Conservation (phyloP, 495 filamentous ascomycete species). For the Neurospora sp. region DNA sequence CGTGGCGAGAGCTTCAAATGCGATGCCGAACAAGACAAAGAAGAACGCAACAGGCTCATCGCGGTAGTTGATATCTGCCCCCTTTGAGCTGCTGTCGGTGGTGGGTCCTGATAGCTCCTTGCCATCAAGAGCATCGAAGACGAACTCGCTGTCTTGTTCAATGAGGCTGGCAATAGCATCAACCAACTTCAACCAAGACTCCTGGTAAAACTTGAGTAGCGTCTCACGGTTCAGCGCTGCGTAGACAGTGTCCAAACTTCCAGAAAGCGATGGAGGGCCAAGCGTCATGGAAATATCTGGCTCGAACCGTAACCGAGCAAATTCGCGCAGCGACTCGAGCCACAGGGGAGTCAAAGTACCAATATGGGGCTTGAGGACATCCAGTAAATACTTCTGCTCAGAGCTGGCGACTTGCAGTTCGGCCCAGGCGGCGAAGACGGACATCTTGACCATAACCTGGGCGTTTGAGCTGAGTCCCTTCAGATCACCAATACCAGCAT, state of each 20-base stretch:
- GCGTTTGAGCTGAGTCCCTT: slow-evolving; percentile 92
- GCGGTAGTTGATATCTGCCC: slow-evolving; percentile 84
- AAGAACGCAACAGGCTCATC: slow-evolving; percentile 98
- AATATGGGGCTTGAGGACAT: slow-evolving; percentile 86
- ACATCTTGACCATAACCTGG: slow-evolving; percentile 95
- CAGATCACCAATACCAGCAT: slow-evolving; percentile 83
- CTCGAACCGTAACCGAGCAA: slow-evolving; percentile 87
- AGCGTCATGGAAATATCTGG: slow-evolving; percentile 88
- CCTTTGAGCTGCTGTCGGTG: slow-evolving; percentile 39
- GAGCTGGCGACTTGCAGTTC: slow-evolving; percentile 92
- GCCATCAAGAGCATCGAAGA: slow-evolving; percentile 91
- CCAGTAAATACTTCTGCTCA: slow-evolving; percentile 79
- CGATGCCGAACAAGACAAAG: slow-evolving; percentile 93
- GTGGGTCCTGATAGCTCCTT: slow-evolving; percentile 50
- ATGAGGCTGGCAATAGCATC: slow-evolving; percentile 97
- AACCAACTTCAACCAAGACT: slow-evolving; percentile 91
- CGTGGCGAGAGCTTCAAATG: slow-evolving; percentile 86
- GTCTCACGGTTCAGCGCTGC: slow-evolving; percentile 91
- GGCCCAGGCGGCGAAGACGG: slow-evolving; percentile 97
- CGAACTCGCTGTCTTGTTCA: slow-evolving; percentile 92
- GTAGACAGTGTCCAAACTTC: slow-evolving; percentile 81
- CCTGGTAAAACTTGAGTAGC: slow-evolving; percentile 91
- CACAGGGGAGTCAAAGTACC: slow-evolving; percentile 81
- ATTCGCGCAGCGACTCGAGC: slow-evolving; percentile 88
- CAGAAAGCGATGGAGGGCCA: slow-evolving; percentile 61